Evolutionary conservation across 2,329 filamentous ascomycete genomes (phyloP), one percentile per base, ranked within the genome.

Genomic region (Apiospora malaysiana): DNA sequence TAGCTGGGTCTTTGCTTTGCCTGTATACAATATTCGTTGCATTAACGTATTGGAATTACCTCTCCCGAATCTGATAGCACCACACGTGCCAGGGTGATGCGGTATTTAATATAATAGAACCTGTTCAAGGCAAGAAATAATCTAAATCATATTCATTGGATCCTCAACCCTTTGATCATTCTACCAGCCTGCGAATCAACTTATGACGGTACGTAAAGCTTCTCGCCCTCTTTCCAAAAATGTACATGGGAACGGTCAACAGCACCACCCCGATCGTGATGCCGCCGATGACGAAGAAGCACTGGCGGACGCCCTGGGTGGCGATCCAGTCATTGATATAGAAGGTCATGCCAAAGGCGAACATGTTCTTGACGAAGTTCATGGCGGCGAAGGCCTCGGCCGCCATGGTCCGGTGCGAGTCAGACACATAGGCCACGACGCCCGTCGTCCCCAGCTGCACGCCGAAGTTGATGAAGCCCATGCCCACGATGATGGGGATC

Each of bases 381-480:
- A 87, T 85, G 18, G 85, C 85, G 23, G 87, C 85, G 72, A 87
- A 86, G 1, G 84, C 84, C 66, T 68, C 66, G 66, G 85, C 84
- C 42, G 82, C 83, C 69, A 85, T 76, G 27, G 80, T 79, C 37
- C 82, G 83, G 75, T 86, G 84, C 49, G 82, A 81, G 75, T 87
- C 85, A 66, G 87, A 80, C 23, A 87, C 81, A 71, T 87, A 87
- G 0, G 43, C 66, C 8, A 68, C 66, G 16, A 68, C 66, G 16
- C 66, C 66, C 25, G 66, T 68, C 42, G 66, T 68, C 18, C 66
- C 66, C 25, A 68, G 66, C 66, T 68, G 66, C 25, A 68, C 43
- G 14, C 85, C 85, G 73, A 86, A 86, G 51, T 82, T 82, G 0
- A 83, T 80, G 71, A 86, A 84, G 4, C 83, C 84, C 51, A 85